phyloP scores from a whole-genome alignment of 2,329 filamentous ascomycete genomes.

The Zymoseptoria pseudotritici region DNA sequence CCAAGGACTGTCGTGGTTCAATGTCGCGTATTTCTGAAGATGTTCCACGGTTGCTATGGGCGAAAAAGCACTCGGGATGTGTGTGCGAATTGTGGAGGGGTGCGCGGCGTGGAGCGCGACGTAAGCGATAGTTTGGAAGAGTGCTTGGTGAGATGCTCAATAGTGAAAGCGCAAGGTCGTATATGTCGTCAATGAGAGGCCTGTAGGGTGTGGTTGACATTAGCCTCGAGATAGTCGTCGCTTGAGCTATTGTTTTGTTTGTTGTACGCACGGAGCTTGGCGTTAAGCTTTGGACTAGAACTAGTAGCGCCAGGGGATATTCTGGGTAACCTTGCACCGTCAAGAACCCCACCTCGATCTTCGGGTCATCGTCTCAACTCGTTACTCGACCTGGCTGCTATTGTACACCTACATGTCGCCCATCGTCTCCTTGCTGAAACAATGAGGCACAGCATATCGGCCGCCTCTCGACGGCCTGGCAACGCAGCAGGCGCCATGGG shows the following conservation, averaged over 20 bases:
- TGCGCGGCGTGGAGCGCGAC: not conserved
- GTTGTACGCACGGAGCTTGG: not conserved
- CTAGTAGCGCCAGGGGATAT: not conserved
- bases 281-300: not conserved
- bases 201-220: not conserved
- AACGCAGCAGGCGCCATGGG: not conserved
- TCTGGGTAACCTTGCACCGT: not conserved
- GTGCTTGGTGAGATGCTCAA: not conserved
- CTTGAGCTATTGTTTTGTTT: not conserved
- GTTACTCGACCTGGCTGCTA: not conserved
- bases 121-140: not conserved
- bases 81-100: not conserved
- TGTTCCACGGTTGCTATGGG: not conserved
- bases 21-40: not conserved
- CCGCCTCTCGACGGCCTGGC: not conserved
- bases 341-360: not conserved
- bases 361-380: not conserved
- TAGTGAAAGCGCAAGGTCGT: not conserved
- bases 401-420: not conserved
- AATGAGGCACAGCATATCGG: not conserved
- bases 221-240: not conserved
- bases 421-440: not conserved
- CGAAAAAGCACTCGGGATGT: not conserved
- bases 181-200: not conserved
- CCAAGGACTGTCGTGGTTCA: not conserved